These are phyloP conservation scores for Vitis hybrid DNA, from an alignment of 177 flowering plant genomes.

Conservation along the genomic window DNA sequence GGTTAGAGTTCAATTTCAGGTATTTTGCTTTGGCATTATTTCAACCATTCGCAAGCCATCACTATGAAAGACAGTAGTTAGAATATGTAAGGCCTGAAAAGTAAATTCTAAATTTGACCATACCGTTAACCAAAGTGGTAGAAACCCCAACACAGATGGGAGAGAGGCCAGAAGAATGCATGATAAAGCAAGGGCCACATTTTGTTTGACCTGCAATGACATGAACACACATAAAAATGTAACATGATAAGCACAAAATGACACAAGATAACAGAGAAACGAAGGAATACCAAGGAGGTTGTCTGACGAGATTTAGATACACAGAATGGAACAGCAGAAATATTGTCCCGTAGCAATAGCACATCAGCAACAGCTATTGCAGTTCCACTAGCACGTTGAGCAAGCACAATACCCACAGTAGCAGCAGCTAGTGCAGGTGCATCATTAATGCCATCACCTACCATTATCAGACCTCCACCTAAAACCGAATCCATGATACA, in stretches of 20 bases:
- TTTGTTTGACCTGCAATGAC: constrained; percentile 81
- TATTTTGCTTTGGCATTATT: neutral
- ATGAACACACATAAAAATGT: constrained; percentile 4
- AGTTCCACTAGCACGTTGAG: constrained; percentile 98
- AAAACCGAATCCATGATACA: constrained; percentile 11
- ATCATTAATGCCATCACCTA: constrained; percentile 99
- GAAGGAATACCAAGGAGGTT: constrained; percentile 65
- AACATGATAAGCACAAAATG: neutral
- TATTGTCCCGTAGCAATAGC: constrained; percentile 79
- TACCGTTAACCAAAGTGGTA: constrained; percentile 98
- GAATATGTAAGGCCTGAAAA: neutral
- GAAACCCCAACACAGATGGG: constrained; percentile 93
- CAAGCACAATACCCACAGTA: constrained; percentile 93
- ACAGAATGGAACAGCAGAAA: constrained; percentile 88
- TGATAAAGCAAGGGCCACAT: constrained; percentile 84
- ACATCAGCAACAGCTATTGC: constrained; percentile 98
- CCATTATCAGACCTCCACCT: constrained; percentile 97
- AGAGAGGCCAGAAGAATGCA: constrained; percentile 88
- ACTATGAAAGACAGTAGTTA: neutral
- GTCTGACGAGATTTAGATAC: constrained; percentile 94
- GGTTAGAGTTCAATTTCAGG: too few species aligned
- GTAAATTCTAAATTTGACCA: constrained; percentile 1
- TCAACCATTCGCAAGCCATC: neutral
- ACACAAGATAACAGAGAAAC: neutral
- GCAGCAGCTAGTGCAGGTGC: constrained; percentile 99